Percentiles rank a stretch among this genome's conserved stretches.
Evolutionary conservation across 1,139 yeast species (phyloP).

Genomic region (Chernovozyma aurita): DNA sequence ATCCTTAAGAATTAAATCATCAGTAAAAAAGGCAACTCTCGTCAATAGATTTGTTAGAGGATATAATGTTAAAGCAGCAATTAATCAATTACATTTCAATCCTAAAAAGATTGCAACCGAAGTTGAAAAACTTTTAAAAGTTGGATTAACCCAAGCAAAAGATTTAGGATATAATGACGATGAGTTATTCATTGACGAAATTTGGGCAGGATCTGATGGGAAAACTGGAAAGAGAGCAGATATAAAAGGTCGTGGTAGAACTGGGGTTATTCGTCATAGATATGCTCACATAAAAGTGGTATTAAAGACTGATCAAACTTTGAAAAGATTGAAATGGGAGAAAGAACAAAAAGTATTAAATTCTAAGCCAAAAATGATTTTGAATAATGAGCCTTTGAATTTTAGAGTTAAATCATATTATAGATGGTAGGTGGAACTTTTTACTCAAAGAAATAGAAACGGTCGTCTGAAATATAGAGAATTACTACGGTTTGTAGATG

Average conservation of each 20-base stretch:
- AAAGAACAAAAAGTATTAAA: slow-evolving; percentile 36
- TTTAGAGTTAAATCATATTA: slow-evolving; percentile 40
- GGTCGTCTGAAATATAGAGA: not conserved
- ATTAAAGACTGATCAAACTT: slow-evolving; percentile 61
- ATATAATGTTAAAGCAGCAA: slow-evolving; percentile 69
- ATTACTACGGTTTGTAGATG: too few relatives aligned
- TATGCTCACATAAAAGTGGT: slow-evolving; percentile 79
- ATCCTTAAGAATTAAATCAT: slow-evolving; percentile 76
- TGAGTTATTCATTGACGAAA: slow-evolving; percentile 67
- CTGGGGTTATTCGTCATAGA: slow-evolving; percentile 72
- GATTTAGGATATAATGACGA: slow-evolving; percentile 56
- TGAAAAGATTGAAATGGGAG: slow-evolving; percentile 59
- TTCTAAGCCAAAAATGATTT: slow-evolving; percentile 43
- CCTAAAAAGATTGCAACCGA: slow-evolving; percentile 78
- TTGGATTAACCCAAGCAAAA: slow-evolving; percentile 69
- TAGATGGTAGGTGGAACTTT: slow-evolving; percentile 30
- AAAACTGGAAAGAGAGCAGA: slow-evolving; percentile 68
- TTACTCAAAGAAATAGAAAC: too few relatives aligned
- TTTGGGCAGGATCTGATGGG: slow-evolving; percentile 95
- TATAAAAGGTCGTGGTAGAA: slow-evolving; percentile 86
- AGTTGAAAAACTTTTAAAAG: slow-evolving; percentile 67
- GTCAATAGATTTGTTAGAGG: slow-evolving; percentile 74
- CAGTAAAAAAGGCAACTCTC: slow-evolving; percentile 83
- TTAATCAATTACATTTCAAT: slow-evolving; percentile 89
- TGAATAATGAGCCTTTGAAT: slow-evolving; percentile 44